These are phyloP conservation scores for Cryphonectria radicalis DNA, from an alignment of 2,329 filamentous ascomycete species.

Conservation along the genomic window DNA sequence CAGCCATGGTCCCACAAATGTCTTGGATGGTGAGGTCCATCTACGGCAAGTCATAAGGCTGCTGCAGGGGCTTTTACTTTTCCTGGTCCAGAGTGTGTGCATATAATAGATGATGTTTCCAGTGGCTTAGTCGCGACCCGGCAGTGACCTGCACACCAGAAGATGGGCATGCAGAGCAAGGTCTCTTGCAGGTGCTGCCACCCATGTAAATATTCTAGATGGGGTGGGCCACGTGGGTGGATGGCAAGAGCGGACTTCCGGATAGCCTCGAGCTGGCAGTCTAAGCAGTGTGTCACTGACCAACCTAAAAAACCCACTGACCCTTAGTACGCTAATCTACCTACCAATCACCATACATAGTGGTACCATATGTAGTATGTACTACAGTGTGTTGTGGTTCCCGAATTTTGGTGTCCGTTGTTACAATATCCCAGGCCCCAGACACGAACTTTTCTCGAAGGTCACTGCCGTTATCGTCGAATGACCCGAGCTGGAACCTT, in stretches of 20 bases:
- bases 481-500: not conserved
- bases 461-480: constrained; percentile 1
- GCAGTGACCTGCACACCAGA: not conserved
- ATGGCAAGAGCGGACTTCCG: constrained; percentile 1
- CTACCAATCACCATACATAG: not conserved
- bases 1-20: no score
- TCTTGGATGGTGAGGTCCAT: no score
- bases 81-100: not conserved
- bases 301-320: not conserved
- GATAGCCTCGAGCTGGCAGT: not conserved
- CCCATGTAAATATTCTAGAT: not conserved
- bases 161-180: constrained; percentile 12
- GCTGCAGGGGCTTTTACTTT: not conserved
- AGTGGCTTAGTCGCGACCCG: not conserved
- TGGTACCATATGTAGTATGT: not conserved
- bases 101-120: not conserved
- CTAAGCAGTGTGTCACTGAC: no score
- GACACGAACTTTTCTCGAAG: not conserved
- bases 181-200: constrained; percentile 5
- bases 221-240: constrained; percentile 13
- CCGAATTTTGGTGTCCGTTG: not conserved
- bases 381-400: not conserved
- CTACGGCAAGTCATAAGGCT: not conserved
- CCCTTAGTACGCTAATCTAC: not conserved
- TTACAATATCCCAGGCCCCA: not conserved